Evolutionary conservation across 2,329 filamentous ascomycete genomes (phyloP), one percentile per base, ranked within the genome.

Genomic region (Venturia nashicola): DNA sequence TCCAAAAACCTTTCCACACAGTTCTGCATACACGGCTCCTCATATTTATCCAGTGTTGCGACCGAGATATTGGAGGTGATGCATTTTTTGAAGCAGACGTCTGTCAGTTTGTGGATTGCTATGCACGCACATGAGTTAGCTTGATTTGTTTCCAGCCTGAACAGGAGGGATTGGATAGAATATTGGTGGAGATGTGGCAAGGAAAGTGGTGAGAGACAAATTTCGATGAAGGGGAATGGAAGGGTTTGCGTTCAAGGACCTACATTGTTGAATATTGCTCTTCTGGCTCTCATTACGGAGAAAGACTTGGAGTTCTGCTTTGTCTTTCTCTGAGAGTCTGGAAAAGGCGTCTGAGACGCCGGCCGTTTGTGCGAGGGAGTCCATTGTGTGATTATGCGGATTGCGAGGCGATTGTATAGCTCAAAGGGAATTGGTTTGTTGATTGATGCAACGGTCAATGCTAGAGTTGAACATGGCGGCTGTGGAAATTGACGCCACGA

Each of bases 21-120:
- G 80, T 96, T 97, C 74, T 86, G 81, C 74, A 96, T 83, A 76
- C 94, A 99, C 9, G 80, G 78, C 78, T 94, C 87, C 79, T 99
- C 94, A 66, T 77, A 79, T 71, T 82, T 83, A 69, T 95, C 90
- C 68, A 99, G 80, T 70, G 85, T 84, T 36, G 85, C 83, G 66
- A 81, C 83, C 69, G 86, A 86, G 74, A 97, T 87, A 65, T 81
- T 82, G 63, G 85, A 80, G 9, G 89, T 88, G 66, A 97, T 81
- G 80, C 94, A 99, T 79, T 97, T 97, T 73, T 87, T 91, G 86
- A 92, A 99, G 83, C 94, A 99, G 66, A 89, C 84, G 71, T 94
- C 88, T 54, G 85, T 85, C 43, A 88, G 78, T 68, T 78, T 77
- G 75, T 88, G 86, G 65, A 88, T 83, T n/a, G 81, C 86, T 85